These are phyloP conservation scores for Fusarium succisae DNA, from an alignment of 2,329 filamentous ascomycete genomes.

Conservation along the genomic window DNA sequence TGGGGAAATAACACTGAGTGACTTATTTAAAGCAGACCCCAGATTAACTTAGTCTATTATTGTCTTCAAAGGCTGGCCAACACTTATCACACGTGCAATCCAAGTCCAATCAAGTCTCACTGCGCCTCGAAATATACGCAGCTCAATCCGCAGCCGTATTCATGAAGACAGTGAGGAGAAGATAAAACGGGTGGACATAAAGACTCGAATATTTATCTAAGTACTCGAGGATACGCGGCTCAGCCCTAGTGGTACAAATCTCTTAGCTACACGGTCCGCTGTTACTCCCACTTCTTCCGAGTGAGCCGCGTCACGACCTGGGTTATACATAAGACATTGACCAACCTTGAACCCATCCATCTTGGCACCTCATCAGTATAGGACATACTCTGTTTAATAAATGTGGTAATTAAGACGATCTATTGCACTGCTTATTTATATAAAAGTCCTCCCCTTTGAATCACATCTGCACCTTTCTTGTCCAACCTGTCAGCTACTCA, in stretches of 20 bases:
- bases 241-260: not conserved
- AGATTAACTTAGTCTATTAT: not conserved
- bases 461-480: not conserved
- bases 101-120: conserved; percentile 11
- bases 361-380: not conserved
- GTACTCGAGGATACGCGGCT: not conserved
- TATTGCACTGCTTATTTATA: not conserved
- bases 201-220: too few species aligned
- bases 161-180: not conserved
- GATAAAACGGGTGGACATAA: not conserved
- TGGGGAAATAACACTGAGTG: conserved; percentile 1
- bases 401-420: not conserved
- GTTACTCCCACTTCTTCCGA: not conserved
- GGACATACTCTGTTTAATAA: not conserved
- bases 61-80: conserved; percentile 17
- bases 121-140: conserved; percentile 36
- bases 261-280: not conserved
- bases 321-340: conserved; percentile 1
- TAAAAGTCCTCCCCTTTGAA: not conserved
- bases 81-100: conserved; percentile 14
- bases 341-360: not conserved
- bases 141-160: not conserved
- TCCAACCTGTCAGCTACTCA: not conserved
- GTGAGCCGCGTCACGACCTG: not conserved
- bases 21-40: not conserved